Base-by-base conservation (phyloP, 208 protist genomes). In the Endotrypanum monterogeii region DNA sequence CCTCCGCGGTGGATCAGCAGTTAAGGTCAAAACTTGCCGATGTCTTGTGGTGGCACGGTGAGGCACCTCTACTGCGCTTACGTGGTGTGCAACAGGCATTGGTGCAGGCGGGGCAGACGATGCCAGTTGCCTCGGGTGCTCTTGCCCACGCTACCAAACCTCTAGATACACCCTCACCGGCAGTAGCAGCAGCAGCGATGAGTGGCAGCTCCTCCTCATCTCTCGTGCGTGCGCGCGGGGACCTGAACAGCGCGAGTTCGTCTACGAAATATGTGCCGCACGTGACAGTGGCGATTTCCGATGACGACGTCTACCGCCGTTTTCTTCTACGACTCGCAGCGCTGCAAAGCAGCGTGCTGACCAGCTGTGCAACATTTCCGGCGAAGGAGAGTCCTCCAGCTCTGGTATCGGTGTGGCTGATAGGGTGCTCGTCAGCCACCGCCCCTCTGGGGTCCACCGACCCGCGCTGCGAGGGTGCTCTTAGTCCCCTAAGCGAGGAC, bases 281-380 rank as follows among this genome's bases (percentile, higher is more conserved):
- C 56, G 30, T 83, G 60, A 61, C 41, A 35, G 54, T 94, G 25
- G 60, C 56, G 4, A 44, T 92, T 46, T 18, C 30, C 18, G 78
- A 89, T 76, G 89, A 94, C 61, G 86, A 94, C 65, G 75, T 30
- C 30, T 88, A 88, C 61, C 81, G 89, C 1, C 80, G 85, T 39
- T 69, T 90, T 20, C 62, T 94, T 0, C 74, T 94, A 16, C 86
- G 85, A 1, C 44, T 93, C 30, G 67, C 80, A 28, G 48, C 78
- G 41, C 32, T 78, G 68, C 60, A 83, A 28, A 54, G 20, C 48
- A 25, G 9, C 3, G n/a, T 32, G 11, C 32, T 25, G 20, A 44
- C n/a, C 23, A 12, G 6, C 16, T 37, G 25, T 54, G 44, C 63
- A 28, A 28, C 44, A 54, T 54, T 28, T 52, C 58, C 41, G 65